Conservation (phyloP, 2,329 filamentous ascomycete species). For the Chaetomium globosum region DNA sequence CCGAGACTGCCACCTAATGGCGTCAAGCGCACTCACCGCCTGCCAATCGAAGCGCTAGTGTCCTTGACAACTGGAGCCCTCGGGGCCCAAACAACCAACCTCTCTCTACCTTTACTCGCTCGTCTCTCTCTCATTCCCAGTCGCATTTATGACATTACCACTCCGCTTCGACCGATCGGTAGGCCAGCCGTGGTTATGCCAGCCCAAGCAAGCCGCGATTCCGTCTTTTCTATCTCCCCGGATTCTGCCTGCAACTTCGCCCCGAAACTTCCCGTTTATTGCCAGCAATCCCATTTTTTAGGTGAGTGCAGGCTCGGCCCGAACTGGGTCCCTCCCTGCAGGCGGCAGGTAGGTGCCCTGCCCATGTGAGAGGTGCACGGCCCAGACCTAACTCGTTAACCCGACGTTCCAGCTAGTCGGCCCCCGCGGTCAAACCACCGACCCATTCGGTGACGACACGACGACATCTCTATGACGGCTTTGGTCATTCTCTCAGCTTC, state of each 20-base stretch:
- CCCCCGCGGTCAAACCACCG: constrained; percentile 14
- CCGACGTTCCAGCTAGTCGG: constrained; percentile 6
- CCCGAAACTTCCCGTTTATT: constrained; percentile 6
- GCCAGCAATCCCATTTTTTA: background rate
- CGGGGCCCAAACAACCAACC: background rate
- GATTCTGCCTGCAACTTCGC: background rate
- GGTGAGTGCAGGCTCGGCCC: background rate
- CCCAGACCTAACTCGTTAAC: constrained; percentile 5
- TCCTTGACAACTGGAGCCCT: background rate
- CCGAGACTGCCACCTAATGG: background rate
- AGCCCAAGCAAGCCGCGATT: background rate
- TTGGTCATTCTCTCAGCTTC: constrained; percentile 14
- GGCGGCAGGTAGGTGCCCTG: background rate
- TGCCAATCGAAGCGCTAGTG: constrained; percentile 2
- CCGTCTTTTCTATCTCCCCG: background rate
- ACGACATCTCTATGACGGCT: constrained; percentile 24
- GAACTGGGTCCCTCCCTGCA: background rate
- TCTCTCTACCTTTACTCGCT: background rate
- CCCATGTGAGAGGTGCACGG: constrained; percentile 7
- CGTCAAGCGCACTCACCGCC: background rate
- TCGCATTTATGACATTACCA: background rate
- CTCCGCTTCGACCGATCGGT: background rate
- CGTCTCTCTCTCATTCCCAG: background rate
- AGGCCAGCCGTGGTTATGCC: background rate
- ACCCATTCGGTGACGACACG: constrained; percentile 28